Base-by-base conservation (phyloP, 192 early-diverging fungal species). In the Phlyctochytrium planicorne region DNA sequence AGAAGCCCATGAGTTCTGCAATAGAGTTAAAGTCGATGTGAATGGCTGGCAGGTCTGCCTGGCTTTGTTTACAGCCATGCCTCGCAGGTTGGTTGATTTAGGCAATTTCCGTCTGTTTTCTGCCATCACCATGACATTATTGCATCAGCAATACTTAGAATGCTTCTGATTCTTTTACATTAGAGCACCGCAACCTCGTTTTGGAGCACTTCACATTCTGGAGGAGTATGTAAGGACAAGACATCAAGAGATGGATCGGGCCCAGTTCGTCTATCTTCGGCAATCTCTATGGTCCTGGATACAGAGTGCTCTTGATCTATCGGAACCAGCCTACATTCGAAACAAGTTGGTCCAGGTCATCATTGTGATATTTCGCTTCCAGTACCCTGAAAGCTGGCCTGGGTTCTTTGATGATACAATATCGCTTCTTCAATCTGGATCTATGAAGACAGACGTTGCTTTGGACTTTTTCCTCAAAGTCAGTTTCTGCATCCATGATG, bases 401-500 rank as follows among this genome's bases (percentile, higher is more conserved):
- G 80, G 88, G 2, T 95, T 98, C 75, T 91, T 96, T 52, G 86
- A 89, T 35, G 93, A 98, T 60, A 78, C 96, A 67, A 75, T 98
- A 16, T 72, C 80, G 4, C 72, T 94, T 63, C 66, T 90, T 25
- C n/a, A n/a, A n/a, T 70, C 70, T 17, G 27, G 27, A 30, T 10
- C 61, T 10, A 31, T 47, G 10, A 60, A 60, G 3, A 33, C 57
- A 27, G 69, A 56, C 6, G 74, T 70, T 24, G 71, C 76, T n/a
- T 72, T 88, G 40, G 89, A 93, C 66, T 80, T 92, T 55, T 87
- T 96, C 70, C 78, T 96, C 65, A 87, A 88, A 60, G 78, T 96
- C 30, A 83, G 88, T 37, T 69, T 83, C 35, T 86, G 88, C 2
- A 90, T 98, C 30, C 91, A 98, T 74, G 94, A 95, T 33, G 91